Percentiles rank a stretch among this genome's conserved stretches.
Conservation (phyloP, 2,329 filamentous ascomycete genomes). For the Aspergillus sp. region DNA sequence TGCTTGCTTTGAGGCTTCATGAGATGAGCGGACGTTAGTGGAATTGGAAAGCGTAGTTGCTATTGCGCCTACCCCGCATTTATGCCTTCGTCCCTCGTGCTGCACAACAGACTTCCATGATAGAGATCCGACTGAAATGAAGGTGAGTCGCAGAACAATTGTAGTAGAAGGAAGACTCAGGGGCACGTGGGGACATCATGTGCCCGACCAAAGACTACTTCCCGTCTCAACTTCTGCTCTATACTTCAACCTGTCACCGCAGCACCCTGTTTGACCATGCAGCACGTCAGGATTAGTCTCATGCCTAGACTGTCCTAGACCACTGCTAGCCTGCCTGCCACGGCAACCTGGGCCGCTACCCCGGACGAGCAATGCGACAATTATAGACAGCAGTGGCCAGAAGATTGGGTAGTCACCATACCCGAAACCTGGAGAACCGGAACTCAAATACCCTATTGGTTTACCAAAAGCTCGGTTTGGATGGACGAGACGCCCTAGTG, state of each 20-base stretch:
- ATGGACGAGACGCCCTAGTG: background rate
- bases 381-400: background rate
- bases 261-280: background rate
- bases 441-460: slow-evolving; percentile 5
- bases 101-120: background rate
- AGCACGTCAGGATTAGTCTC: background rate
- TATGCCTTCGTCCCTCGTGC: background rate
- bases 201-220: background rate
- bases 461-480: background rate
- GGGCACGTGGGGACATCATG: background rate
- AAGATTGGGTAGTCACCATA: background rate
- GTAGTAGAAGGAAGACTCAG: background rate
- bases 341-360: slow-evolving; percentile 12
- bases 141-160: background rate
- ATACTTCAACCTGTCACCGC: background rate
- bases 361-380: background rate
- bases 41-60: no score
- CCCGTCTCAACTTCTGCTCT: background rate
- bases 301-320: background rate
- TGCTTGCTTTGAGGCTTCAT: background rate
- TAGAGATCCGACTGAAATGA: no score
- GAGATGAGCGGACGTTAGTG: background rate
- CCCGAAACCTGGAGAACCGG: background rate
- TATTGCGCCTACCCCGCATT: background rate
- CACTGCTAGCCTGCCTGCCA: background rate